phyloP scores from a whole-genome alignment of 768 basidiomycete species.

The Trametes gibbosa region DNA sequence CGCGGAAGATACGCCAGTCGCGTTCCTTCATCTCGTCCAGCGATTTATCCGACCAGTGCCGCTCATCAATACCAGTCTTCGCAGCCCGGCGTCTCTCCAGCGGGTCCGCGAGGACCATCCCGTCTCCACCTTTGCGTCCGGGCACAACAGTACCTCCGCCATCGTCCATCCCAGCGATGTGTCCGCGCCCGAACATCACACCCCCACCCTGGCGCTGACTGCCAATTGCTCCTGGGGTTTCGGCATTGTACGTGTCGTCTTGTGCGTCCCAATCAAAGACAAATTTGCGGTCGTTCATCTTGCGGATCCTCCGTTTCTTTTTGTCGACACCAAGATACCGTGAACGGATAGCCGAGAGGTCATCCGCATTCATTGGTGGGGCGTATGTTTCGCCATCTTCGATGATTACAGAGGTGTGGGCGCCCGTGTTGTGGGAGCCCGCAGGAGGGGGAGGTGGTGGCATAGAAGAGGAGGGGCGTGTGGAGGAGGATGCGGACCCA shows the following conservation, averaged over 20 bases:
- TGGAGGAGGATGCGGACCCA: slow-evolving; percentile 25
- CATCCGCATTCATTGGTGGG: slow-evolving; percentile 75
- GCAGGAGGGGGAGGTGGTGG: slow-evolving; percentile 45
- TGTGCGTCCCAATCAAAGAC: slow-evolving; percentile 99
- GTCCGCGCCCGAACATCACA: slow-evolving; percentile 85
- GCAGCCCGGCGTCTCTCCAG: slow-evolving; percentile 81
- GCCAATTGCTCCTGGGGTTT: slow-evolving; percentile 70
- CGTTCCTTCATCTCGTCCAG: slow-evolving; percentile 93
- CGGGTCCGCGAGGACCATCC: slow-evolving; percentile 66
- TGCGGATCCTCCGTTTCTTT: slow-evolving; percentile 92
- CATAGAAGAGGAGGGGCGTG: slow-evolving; percentile 37
- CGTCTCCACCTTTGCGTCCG: slow-evolving; percentile 35
- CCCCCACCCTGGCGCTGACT: slow-evolving; percentile 77
- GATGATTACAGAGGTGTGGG: slow-evolving; percentile 26
- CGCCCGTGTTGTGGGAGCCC: slow-evolving; percentile 14
- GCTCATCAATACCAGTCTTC: slow-evolving; percentile 82
- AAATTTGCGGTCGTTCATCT: slow-evolving; percentile 95
- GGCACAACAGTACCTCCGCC: slow-evolving; percentile 45
- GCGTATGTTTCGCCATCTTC: slow-evolving; percentile 41
- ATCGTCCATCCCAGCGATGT: slow-evolving; percentile 85
- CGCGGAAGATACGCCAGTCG: slow-evolving; percentile 98
- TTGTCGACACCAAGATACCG: slow-evolving; percentile 93
- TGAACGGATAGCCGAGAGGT: slow-evolving; percentile 81
- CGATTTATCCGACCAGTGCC: slow-evolving; percentile 97
- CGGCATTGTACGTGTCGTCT: slow-evolving; percentile 87